Percentiles rank a stretch among this genome's conserved stretches.
These are phyloP conservation scores for Phytophthora cactorum DNA, from an alignment of 352 stramenopile species.

Conservation along the genomic window DNA sequence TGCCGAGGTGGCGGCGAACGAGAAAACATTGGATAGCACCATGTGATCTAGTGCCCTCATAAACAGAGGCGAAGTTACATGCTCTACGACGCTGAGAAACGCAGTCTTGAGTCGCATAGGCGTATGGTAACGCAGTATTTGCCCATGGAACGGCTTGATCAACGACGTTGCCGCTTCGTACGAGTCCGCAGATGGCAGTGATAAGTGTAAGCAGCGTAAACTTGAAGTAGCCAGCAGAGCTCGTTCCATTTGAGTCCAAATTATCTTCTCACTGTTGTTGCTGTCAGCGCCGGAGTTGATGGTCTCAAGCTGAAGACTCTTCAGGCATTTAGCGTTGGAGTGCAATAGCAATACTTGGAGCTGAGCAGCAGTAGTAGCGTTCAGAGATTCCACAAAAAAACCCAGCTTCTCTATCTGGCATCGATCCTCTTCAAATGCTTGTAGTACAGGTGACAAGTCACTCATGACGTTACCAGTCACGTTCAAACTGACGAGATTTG, in stretches of 20 bases:
- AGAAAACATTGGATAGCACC: constrained; percentile 37
- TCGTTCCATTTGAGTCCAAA: constrained; percentile 24
- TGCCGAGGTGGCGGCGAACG: constrained; percentile 25
- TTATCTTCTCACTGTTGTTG: background rate
- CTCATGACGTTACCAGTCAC: constrained; percentile 15
- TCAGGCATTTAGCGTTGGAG: constrained; percentile 17
- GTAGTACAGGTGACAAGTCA: constrained; percentile 26
- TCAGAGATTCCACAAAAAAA: constrained; percentile 21
- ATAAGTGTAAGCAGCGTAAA: constrained; percentile 18
- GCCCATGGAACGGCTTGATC: constrained; percentile 24
- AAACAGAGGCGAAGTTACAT: constrained; percentile 5
- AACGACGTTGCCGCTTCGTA: background rate
- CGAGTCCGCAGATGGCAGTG: background rate
- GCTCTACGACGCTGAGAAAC: constrained; percentile 38
- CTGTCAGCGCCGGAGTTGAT: background rate
- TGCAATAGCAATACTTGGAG: constrained; percentile 17
- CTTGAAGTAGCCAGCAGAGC: constrained; percentile 21
- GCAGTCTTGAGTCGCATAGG: constrained; percentile 23
- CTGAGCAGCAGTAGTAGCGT: constrained; percentile 18
- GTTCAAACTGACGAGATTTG: constrained; percentile 32
- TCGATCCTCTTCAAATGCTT: constrained; percentile 8
- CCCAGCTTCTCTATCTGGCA: constrained; percentile 28
- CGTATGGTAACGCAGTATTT: constrained; percentile 23
- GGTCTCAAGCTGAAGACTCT: constrained; percentile 26
- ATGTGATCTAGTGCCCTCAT: constrained; percentile 32